Conservation (phyloP, 345 rosid species). For the Raphanus sativus region DNA sequence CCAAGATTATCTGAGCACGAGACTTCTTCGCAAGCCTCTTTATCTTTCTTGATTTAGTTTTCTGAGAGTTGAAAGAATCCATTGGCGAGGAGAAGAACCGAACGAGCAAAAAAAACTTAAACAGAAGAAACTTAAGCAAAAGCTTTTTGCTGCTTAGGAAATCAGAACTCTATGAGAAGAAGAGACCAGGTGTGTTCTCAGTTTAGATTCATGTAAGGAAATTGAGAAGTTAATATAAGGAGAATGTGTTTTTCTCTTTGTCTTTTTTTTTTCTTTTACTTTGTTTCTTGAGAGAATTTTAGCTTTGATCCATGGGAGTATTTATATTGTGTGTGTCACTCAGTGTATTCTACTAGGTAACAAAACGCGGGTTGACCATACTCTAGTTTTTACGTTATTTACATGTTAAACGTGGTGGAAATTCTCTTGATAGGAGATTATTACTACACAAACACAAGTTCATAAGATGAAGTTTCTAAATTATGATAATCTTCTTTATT, state of each 20-base stretch:
- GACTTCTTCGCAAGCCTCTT: constrained; percentile 49
- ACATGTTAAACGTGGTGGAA: constrained; percentile 14
- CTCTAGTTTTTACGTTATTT: neutral
- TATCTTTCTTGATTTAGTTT: constrained; percentile 52
- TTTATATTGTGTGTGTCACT: constrained; percentile 7
- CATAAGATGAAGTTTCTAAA: neutral
- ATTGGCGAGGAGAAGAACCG: constrained; percentile 30
- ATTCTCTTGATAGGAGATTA: neutral
- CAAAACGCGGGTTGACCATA: neutral
- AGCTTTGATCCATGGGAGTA: constrained; percentile 22
- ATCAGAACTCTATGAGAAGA: constrained; percentile 13
- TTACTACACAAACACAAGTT: neutral
- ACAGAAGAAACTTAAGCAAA: constrained; percentile 1
- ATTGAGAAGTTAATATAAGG: constrained; percentile 14
- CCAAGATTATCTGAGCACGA: constrained; percentile 48
- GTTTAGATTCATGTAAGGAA: constrained; percentile 21
- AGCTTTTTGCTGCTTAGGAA: neutral
- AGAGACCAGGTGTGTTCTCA: constrained; percentile 3
- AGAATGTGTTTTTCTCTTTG: constrained; percentile 26
- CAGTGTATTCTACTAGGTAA: constrained; percentile 9
- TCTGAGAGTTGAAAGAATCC: constrained; percentile 53
- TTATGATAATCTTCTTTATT: neutral
- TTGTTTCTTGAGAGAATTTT: constrained; percentile 27
- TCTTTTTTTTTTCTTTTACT: constrained; percentile 15
- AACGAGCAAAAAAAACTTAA: neutral